Evolutionary conservation across 73 alveolate genomes (phyloP), one percentile per base, ranked within the genome.

Genomic region (Blepharisma stoltei): DNA sequence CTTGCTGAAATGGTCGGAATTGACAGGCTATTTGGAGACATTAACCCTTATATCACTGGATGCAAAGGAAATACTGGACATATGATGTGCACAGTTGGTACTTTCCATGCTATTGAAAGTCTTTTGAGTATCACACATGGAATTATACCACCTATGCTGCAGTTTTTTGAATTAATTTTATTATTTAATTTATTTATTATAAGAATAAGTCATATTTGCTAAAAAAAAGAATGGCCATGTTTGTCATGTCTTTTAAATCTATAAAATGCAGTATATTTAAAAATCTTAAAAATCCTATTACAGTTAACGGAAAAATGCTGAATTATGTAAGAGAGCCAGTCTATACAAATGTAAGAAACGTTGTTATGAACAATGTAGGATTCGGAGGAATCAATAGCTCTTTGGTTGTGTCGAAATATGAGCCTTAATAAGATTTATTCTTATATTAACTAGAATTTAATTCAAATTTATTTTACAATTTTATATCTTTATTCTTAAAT

Each of bases 1-100:
- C 43, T 66, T 46, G 80, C 94, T 23, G 97, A 90, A 78, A 78
- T 80, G 14, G 47, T 78, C 7, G 89, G 87, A n/a, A 70, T 87
- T 8, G 81, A 77, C 55, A 77, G 65, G 21, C 23, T 83, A 6
- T 67, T 87, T 11, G 83, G 79, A 4, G 83, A 86, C 25, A 55
- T 54, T 45, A 6, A 49, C 38, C 44, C 78, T 7, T 77, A 55
- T 60, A 54, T 78, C 43, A 44, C 75, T 32, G 66, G 66, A 0
- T 52, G 66, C 66, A 85, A 85, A 65, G 85, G 86, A 7, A 53
- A 85, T 50, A 71, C 82, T 48, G 92, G 92, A 53, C 92, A 85
- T 55, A 54, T 77, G 11, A 43, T 71, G 66, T 52, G 69, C 7
- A 84, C 88, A 5, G 81, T 86, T 18, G 92, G 88, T 54, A 83